Evolutionary conservation across 352 stramenopile genomes (phyloP).

Genomic region (Nothophytophthora sp.): DNA sequence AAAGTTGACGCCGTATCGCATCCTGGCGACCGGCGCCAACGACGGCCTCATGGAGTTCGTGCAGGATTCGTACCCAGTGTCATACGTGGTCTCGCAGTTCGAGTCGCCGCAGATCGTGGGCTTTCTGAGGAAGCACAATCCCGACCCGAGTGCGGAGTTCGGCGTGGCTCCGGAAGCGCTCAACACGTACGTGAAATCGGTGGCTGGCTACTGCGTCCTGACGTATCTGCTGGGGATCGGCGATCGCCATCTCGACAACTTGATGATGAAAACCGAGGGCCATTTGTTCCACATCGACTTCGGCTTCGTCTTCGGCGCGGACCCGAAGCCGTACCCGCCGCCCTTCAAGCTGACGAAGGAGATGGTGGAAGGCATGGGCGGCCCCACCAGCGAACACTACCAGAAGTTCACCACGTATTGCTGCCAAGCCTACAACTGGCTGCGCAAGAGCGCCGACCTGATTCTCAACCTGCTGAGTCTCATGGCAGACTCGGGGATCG

Average conservation of each 20-base stretch:
- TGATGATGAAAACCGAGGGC: constrained; percentile 97
- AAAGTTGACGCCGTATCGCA: constrained; percentile 96
- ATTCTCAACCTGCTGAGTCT: constrained; percentile 99
- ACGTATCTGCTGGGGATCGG: constrained; percentile 99
- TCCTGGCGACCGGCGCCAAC: constrained; percentile 85
- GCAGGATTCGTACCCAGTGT: constrained; percentile 94
- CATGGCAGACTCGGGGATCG: constrained; percentile 99
- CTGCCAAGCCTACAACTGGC: constrained; percentile 92
- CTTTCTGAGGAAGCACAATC: constrained; percentile 88
- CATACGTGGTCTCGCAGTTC: constrained; percentile 95
- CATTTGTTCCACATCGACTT: constrained; percentile 99
- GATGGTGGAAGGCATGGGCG: constrained; percentile 98
- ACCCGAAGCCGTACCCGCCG: constrained; percentile 98
- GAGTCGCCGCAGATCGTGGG: constrained; percentile 92
- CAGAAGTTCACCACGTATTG: constrained; percentile 93
- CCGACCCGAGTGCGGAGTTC: constrained; percentile 82
- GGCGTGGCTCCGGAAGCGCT: constrained; percentile 91
- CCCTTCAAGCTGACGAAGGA: constrained; percentile 98
- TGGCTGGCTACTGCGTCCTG: constrained; percentile 99
- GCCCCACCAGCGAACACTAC: constrained; percentile 91
- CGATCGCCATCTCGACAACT: constrained; percentile 99
- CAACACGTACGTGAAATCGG: constrained; percentile 97
- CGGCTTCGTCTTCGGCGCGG: constrained; percentile 98
- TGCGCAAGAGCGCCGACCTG: constrained; percentile 97
- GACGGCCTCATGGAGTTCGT: constrained; percentile 98